Conservation (phyloP, 2,329 filamentous ascomycete species). For the Teratosphaeria zuluensis region DNA sequence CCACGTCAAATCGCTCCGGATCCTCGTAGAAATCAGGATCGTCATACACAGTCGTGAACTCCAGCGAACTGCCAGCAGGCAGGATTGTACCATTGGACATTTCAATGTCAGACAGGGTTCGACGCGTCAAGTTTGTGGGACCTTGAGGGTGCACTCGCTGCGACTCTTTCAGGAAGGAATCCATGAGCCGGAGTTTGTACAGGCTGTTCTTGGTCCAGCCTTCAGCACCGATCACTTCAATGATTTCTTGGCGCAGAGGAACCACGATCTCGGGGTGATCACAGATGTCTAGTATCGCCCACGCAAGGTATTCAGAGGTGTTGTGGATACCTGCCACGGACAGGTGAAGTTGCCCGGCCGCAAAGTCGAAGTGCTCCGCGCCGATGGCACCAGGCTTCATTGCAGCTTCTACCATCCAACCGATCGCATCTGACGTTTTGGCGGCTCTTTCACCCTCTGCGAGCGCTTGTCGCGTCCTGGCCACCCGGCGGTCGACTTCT, state of each 20-base stretch:
- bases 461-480: conserved; percentile 6
- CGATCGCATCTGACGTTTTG: conserved; percentile 17
- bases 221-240: conserved; percentile 12
- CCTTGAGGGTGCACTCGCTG: conserved; percentile 13
- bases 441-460: conserved; percentile 8
- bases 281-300: not conserved
- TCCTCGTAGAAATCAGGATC: not conserved
- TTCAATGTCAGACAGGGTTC: not conserved
- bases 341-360: conserved; percentile 11
- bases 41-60: not conserved
- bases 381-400: conserved; percentile 6
- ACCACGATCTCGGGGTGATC: conserved; percentile 15
- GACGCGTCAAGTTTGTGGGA: not conserved
- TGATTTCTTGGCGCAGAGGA: conserved; percentile 18
- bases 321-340: conserved; percentile 17
- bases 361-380: conserved; percentile 5
- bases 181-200: conserved; percentile 20
- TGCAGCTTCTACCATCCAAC: conserved; percentile 19
- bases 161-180: conserved; percentile 24
- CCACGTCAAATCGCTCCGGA: not conserved
- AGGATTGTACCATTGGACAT: not conserved
- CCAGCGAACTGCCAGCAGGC: not conserved
- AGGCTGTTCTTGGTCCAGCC: conserved; percentile 20
- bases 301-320: conserved; percentile 17
- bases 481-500: conserved; percentile 23